phyloP scores from a whole-genome alignment of 495 filamentous ascomycete species.

The Pseudoneurospora amorphoporcata region DNA sequence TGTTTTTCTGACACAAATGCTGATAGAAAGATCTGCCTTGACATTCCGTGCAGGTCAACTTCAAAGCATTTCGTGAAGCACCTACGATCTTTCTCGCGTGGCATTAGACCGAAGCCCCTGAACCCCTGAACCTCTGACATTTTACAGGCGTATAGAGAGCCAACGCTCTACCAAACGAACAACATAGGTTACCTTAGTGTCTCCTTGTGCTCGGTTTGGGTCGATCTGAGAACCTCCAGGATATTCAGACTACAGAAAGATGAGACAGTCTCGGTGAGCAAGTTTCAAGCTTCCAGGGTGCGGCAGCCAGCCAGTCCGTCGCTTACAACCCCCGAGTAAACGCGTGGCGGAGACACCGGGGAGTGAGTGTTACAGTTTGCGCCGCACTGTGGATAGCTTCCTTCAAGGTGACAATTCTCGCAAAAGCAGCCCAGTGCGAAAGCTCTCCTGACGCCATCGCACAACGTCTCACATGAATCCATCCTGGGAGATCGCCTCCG shows the following conservation, averaged over 20 bases:
- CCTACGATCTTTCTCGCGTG: not conserved
- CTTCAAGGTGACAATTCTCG: not conserved
- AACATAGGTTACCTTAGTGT: not conserved
- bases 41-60: not conserved
- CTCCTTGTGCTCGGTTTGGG: not conserved
- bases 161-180: not conserved
- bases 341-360: not conserved
- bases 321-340: not conserved
- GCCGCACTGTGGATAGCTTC: not conserved
- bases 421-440: not conserved
- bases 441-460: not conserved
- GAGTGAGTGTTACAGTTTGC: not conserved
- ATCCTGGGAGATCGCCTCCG: not conserved
- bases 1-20: not conserved
- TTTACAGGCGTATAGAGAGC: not conserved
- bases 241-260: not conserved
- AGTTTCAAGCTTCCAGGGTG: slow-evolving; percentile 4
- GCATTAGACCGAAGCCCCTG: not conserved
- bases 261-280: slow-evolving; percentile 6
- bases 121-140: not conserved
- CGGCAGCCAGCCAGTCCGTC: not conserved
- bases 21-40: not conserved
- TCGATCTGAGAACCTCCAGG: not conserved
- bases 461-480: not conserved
- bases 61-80: not conserved